Conservation (phyloP, 2,329 filamentous ascomycete species). For the Fusarium sp. region DNA sequence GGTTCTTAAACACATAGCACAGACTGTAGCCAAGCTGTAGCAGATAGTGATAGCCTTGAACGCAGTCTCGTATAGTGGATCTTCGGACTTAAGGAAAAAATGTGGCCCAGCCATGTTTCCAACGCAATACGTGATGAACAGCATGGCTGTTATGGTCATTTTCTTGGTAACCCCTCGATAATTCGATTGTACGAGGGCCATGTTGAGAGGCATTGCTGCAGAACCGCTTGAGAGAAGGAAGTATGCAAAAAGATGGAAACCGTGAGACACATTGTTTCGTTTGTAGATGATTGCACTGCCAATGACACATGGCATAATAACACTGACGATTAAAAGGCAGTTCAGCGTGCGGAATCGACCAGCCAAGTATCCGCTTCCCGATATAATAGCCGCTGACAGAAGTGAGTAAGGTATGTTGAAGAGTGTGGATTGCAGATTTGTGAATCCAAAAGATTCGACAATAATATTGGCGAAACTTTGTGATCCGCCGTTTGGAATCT, state of each 20-base stretch:
- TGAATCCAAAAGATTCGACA: conserved; percentile 67
- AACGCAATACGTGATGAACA: conserved; percentile 67
- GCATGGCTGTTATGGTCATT: conserved; percentile 67
- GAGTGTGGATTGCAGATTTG: conserved; percentile 64
- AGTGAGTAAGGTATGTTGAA: conserved; percentile 70
- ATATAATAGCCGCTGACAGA: conserved; percentile 61
- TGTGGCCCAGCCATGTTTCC: conserved; percentile 69
- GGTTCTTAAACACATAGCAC: conserved; percentile 57
- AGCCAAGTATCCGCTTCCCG: conserved; percentile 62
- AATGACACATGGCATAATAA: conserved; percentile 63
- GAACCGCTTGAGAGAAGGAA: conserved; percentile 67
- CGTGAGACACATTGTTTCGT: conserved; percentile 54
- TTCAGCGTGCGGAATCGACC: conserved; percentile 63
- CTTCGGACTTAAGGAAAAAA: conserved; percentile 63
- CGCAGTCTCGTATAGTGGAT: conserved; percentile 64
- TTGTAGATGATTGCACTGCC: conserved; percentile 66
- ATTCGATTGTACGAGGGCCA: conserved; percentile 67
- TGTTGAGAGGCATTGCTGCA: conserved; percentile 64
- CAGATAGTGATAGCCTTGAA: conserved; percentile 68
- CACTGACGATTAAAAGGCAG: conserved; percentile 62
- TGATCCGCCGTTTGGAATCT: conserved; percentile 72
- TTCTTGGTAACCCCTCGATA: conserved; percentile 70
- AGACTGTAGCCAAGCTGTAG: conserved; percentile 61
- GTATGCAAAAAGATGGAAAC: conserved; percentile 66
- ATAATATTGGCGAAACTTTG: conserved; percentile 70